These are phyloP conservation scores for Aspergillus bertholletiae DNA, from an alignment of 495 filamentous ascomycete species.

Conservation along the genomic window DNA sequence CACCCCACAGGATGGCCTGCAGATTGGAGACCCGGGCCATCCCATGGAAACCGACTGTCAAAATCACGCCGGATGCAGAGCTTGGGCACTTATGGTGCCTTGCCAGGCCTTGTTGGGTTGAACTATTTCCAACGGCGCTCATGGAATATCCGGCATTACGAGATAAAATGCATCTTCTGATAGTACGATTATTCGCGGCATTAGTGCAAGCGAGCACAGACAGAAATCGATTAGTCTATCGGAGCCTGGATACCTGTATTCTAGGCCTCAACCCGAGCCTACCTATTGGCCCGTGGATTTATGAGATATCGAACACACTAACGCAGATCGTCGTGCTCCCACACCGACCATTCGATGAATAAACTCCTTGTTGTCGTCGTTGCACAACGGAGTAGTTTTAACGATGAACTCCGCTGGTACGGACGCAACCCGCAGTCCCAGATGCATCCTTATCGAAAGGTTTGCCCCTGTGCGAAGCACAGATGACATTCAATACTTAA, in stretches of 20 bases:
- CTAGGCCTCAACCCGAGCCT: background rate
- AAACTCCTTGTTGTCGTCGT: background rate
- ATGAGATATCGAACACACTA: slow-evolving; percentile 10
- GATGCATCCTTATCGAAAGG: background rate
- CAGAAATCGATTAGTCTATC: slow-evolving; percentile 14
- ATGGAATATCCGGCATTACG: background rate
- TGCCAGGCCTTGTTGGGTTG: background rate
- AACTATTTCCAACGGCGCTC: background rate
- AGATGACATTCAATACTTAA: slow-evolving; percentile 1
- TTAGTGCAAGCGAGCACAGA: slow-evolving; percentile 7
- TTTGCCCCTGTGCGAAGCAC: background rate
- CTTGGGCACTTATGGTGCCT: background rate
- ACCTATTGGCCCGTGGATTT: slow-evolving; percentile 7
- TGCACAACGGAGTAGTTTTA: background rate
- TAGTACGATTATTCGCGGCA: background rate
- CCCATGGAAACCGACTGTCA: background rate
- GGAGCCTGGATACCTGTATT: background rate
- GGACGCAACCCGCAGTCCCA: slow-evolving; percentile 3
- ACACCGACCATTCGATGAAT: slow-evolving; percentile 19
- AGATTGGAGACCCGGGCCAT: background rate
- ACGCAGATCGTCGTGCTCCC: slow-evolving; percentile 8
- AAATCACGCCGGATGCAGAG: background rate
- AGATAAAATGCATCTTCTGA: background rate
- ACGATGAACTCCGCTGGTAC: background rate
- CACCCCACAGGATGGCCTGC: slow-evolving; percentile 2